Base-by-base conservation (phyloP, 176 grass and related monocot genomes). In the Aegilops sharonensis region DNA sequence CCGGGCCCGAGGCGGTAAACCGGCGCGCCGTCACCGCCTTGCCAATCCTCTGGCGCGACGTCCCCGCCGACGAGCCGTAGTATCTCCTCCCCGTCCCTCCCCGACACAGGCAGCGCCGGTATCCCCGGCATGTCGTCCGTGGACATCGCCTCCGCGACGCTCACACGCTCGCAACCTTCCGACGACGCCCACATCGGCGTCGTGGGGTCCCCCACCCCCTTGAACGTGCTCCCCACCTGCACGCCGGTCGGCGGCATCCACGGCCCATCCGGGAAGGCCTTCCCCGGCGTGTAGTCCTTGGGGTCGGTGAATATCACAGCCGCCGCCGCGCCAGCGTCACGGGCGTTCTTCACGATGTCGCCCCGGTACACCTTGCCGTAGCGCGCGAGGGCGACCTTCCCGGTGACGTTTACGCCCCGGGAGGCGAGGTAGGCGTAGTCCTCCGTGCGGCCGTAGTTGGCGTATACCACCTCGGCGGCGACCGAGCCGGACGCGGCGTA, bases 301-400 rank as follows among this genome's bases (percentile, higher is more conserved):
- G 80, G 34, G 61, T 98, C 96, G 4, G 90, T 95, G 78, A 92
- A 98, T 23, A 98, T 81, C 40, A 98, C 74, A 4, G 92, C 92
- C 3, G 88, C 96, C 4, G 79, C 86, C 0, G 96, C 96, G 2
- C 96, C 93, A 2, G 93, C 96, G 52, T 78, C 68, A 60, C 85
- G 88, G 11, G 93, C 90, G 60, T 98, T 95, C 10, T 37, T 89
- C 9, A 98, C 78, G 21, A 95, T 95, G 68, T 98, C 96, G 54
- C 93, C 96, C 6, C 96, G 92, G 84, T n/a, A 95, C 78, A 98
- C 88, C 85, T 90, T 67, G 34, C 93, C 96, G 78, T 91, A 95
- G 72, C 91, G 88, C 18, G 90, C 91, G 52, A 98, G 4, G 32
- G 89, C 88, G 80, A 98, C 90, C 12, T 87, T 87, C 0, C 91